Base-by-base conservation (phyloP, 768 basidiomycete genomes). In the Suillus subluteus region DNA sequence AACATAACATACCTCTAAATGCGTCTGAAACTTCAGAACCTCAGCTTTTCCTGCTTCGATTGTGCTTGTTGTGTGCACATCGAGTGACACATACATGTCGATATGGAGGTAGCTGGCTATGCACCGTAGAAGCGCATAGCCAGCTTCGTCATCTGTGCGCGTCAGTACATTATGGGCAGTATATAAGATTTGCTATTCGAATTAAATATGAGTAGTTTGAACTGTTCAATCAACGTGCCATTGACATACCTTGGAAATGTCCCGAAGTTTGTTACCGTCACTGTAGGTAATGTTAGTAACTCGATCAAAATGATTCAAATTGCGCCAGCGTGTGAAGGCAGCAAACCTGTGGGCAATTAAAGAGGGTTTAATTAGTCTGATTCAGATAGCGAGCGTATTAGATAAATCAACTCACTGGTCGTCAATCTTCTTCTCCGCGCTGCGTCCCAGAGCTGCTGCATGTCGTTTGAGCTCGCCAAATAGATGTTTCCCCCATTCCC, bases 201-300 rank as follows among this genome's bases (percentile, higher is more conserved):
- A 64, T 43, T 32, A 32, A 32, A 32, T 32, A 32, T 32, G 30
- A 4, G 30, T 32, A 32, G 30, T 32, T 32, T 32, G 30, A 32
- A 32, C 30, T 32, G 30, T 32, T 32, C 30, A 32, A 32, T 32
- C 30, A 32, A 32, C 30, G 30, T 32, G 30, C 30, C 30, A 32
- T 32, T 32, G 30, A 37, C 30, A 48, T 66, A 80, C 80, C 74
- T 78, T 81, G 7, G 73, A 68, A 11, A 81, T 73, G 64, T 82
- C 78, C 54, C 76, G 77, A 61, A 72, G 74, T 65, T 82, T 82
- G 18, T 67, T 65, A 1, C 74, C 78, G 69, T 82, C 79, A 9
- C 72, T 69, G 68, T 78, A 81, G 21, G 74, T 62, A 2, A 76
- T 68, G 5, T 69, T 67, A 40, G 70, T 68, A 16, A 79, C 62